phyloP scores from a whole-genome alignment of 495 filamentous ascomycete genomes.

The Daldinia decipiens region DNA sequence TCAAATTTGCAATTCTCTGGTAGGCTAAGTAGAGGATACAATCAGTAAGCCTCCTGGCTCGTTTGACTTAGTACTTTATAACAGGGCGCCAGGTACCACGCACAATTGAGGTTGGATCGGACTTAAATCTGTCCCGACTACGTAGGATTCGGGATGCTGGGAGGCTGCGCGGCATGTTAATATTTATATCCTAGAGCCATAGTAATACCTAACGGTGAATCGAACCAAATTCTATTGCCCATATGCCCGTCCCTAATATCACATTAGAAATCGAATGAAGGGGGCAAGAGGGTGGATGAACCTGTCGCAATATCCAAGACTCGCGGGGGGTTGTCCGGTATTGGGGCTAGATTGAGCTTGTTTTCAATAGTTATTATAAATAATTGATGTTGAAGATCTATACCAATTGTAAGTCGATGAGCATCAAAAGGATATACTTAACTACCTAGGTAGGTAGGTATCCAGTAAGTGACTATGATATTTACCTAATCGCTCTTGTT shows the following conservation, averaged over 20 bases:
- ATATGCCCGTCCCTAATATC: conserved; percentile 53
- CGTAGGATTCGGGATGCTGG: conserved; percentile 46
- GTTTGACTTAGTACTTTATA: not conserved
- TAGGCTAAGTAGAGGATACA: conserved; percentile 38
- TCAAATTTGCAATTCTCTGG: conserved; percentile 65
- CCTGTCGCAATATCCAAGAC: conserved; percentile 60
- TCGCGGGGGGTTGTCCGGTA: conserved; percentile 48
- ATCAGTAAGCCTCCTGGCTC: not conserved
- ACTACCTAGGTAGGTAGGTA: too few species aligned
- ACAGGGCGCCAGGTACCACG: conserved; percentile 5
- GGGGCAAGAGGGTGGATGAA: conserved; percentile 14
- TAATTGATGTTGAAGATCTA: conserved; percentile 62
- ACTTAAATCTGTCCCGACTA: conserved; percentile 63
- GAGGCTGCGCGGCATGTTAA: conserved; percentile 37
- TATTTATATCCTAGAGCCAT: conserved; percentile 9
- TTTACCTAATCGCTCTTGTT: conserved; percentile 59
- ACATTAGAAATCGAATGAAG: conserved; percentile 19
- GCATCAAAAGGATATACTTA: not conserved
- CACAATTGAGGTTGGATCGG: conserved; percentile 64
- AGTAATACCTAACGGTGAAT: not conserved
- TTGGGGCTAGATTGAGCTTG: conserved; percentile 55
- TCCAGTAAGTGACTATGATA: not conserved
- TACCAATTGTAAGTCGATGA: conserved; percentile 11
- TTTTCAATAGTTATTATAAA: conserved; percentile 55
- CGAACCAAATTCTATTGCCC: conserved; percentile 56